These are phyloP conservation scores for Roridomyces roridus DNA, from an alignment of 768 basidiomycete species.

Conservation along the genomic window DNA sequence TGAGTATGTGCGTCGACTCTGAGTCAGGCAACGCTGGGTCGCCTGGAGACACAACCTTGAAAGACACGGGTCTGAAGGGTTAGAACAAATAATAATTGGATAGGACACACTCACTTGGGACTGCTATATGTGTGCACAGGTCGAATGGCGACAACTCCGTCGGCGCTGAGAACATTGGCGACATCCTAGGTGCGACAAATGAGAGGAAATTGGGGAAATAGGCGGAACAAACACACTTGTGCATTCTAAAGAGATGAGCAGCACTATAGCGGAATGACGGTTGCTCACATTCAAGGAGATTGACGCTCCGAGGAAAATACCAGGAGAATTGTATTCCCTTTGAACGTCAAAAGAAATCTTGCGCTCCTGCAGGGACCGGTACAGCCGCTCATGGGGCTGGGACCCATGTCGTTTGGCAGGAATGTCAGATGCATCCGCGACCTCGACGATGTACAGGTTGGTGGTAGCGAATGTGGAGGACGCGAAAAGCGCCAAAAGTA, in stretches of 20 bases:
- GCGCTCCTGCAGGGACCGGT: constrained; percentile 50
- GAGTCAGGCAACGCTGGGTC: constrained; percentile 50
- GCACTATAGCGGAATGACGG: no score
- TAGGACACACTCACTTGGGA: constrained; percentile 47
- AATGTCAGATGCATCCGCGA: constrained; percentile 46
- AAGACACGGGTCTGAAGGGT: constrained; percentile 45
- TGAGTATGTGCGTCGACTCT: constrained; percentile 59
- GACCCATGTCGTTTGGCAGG: constrained; percentile 44
- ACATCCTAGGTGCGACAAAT: constrained; percentile 55
- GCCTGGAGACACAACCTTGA: constrained; percentile 44
- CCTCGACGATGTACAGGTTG: constrained; percentile 67
- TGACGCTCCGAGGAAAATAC: constrained; percentile 65
- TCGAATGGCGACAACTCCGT: constrained; percentile 63
- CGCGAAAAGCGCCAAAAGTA: no score
- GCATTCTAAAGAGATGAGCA: no score
- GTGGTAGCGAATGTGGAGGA: no score
- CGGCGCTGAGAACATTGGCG: constrained; percentile 45
- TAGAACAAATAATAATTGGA: constrained; percentile 1
- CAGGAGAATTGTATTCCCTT: constrained; percentile 57
- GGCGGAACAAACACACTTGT: no score
- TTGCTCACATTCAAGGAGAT: constrained; percentile 52
- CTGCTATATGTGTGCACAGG: constrained; percentile 52
- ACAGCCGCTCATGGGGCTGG: constrained; percentile 57
- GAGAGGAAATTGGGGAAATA: no score
- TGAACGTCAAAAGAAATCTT: constrained; percentile 51